A percentile compares a stretch with the other conserved stretches of the same genome.
Evolutionary conservation across 1,284 basidiomycete species (phyloP).

Genomic region (Vanrija sp.): DNA sequence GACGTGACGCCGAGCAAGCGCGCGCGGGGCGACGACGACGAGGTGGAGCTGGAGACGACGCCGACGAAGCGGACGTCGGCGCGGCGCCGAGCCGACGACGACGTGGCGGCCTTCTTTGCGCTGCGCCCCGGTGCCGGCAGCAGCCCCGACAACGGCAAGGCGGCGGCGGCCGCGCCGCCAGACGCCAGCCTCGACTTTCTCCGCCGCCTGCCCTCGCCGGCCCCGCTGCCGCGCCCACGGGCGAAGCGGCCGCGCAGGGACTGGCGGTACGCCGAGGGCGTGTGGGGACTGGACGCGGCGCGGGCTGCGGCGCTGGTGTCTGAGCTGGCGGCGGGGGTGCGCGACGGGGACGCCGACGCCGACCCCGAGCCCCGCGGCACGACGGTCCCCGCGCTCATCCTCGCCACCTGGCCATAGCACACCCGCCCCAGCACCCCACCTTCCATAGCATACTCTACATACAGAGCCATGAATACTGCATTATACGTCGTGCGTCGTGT

Average conservation of each 20-base stretch:
- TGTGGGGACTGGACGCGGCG: slow-evolving; percentile 17
- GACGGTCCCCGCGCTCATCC: not conserved
- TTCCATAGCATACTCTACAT: not conserved
- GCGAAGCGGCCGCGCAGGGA: slow-evolving; percentile 14
- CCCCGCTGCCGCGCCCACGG: not conserved
- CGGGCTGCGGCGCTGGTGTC: no score
- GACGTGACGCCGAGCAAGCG: not conserved
- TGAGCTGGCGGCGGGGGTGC: no score
- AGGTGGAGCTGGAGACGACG: slow-evolving; percentile 7
- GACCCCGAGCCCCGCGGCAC: not conserved
- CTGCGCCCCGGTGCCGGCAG: slow-evolving; percentile 24
- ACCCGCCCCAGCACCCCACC: no score
- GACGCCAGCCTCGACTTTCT: not conserved
- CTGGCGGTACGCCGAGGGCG: slow-evolving; percentile 33
- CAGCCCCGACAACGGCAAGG: not conserved
- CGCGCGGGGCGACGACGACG: slow-evolving; percentile 11
- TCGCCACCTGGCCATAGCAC: not conserved
- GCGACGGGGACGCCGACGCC: not conserved
- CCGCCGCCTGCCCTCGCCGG: not conserved
- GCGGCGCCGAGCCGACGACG: slow-evolving; percentile 15
- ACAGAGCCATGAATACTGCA: not conserved
- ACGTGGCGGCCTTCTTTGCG: slow-evolving; percentile 35
- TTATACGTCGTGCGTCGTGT: no score
- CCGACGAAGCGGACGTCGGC: slow-evolving; percentile 23
- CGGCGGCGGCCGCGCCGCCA: no score